Base-by-base conservation (phyloP, 2,329 filamentous ascomycete genomes). In the Xylaria polymorpha region DNA sequence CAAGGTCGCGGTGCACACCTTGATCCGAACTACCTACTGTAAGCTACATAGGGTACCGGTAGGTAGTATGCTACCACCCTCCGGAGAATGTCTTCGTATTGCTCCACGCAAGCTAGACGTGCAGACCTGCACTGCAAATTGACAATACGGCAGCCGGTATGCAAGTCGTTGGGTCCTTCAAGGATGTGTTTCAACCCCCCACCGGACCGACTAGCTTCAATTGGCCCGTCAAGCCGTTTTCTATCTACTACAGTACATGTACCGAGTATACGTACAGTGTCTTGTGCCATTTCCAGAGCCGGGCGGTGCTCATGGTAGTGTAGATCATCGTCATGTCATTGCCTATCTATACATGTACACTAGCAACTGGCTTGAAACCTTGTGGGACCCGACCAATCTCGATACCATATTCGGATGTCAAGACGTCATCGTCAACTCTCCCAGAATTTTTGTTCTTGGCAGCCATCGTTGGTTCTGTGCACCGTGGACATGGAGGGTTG, bases 341-440 rank as follows among this genome's bases (percentile, higher is more conserved):
- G 41, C 35, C 43, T 46, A 64, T 68, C 64, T 46, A 29, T 46
- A 58, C 62, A 63, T 63, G 37, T 35, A n/a, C n/a, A n/a, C n/a
- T n/a, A 29, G 55, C 48, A 64, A 25, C 22, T 44, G 39, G 22
- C 9, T 14, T 57, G 62, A 43, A 61, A 60, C 62, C 35, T 51
- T 55, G 61, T 48, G 66, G 55, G 46, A 56, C 59, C 66, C 51
- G 32, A 29, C 51, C 50, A 44, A 60, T 55, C 67, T 60, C 9
- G 55, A 69, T 69, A 60, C 66, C 66, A 44, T n/a, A 66, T 60
- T 29, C 22, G 51, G 68, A 35, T 50, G 25, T 41, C 29, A 59
- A 71, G 63, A 71, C 68, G 68, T 71, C 68, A 71, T 71, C 44
- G 50, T 35, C 51, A 64, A 67, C 51, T 56, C 18, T 48, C 44